Percentiles rank a stretch among this genome's conserved stretches.
Evolutionary conservation across 176 grass and related monocot species (phyloP).

Genomic region (Phoenix roebelenii): DNA sequence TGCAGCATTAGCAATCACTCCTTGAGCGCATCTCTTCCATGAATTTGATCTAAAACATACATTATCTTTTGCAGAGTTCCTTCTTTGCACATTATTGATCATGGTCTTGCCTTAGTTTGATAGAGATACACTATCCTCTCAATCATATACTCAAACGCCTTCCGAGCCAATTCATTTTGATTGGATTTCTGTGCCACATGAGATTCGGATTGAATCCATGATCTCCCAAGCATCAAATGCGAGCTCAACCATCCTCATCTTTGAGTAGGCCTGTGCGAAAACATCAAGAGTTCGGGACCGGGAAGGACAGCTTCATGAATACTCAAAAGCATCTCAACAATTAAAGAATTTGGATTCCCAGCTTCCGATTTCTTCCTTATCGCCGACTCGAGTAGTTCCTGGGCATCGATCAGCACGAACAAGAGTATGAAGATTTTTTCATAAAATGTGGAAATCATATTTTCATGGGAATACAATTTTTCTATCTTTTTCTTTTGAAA

Average conservation of each 20-base stretch:
- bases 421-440: slow-evolving; percentile 44
- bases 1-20: slow-evolving; percentile 30
- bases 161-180: slow-evolving; percentile 47
- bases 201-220: slow-evolving; percentile 40
- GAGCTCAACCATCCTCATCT: slow-evolving; percentile 31
- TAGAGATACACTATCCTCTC: slow-evolving; percentile 56
- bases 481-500: too few relatives aligned
- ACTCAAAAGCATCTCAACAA: slow-evolving; percentile 5
- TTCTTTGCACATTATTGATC: slow-evolving; percentile 58
- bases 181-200: slow-evolving; percentile 26
- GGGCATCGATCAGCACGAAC: slow-evolving; percentile 41
- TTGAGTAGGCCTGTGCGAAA: slow-evolving; percentile 63
- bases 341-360: background rate
- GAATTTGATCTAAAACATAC: slow-evolving; percentile 38
- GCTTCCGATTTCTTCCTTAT: slow-evolving; percentile 23
- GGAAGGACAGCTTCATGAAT: slow-evolving; percentile 49
- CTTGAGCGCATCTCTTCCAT: slow-evolving; percentile 38
- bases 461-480: too few relatives aligned
- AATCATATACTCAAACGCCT: slow-evolving; percentile 87
- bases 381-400: slow-evolving; percentile 40
- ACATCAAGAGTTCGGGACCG: slow-evolving; percentile 53
- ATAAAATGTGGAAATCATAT: too few relatives aligned
- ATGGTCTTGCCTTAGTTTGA: slow-evolving; percentile 47
- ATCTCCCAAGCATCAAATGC: slow-evolving; percentile 45
- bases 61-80: slow-evolving; percentile 36